These are phyloP conservation scores for Linnemannia hyalina DNA, from an alignment of 192 early-diverging fungal genomes.

Conservation along the genomic window DNA sequence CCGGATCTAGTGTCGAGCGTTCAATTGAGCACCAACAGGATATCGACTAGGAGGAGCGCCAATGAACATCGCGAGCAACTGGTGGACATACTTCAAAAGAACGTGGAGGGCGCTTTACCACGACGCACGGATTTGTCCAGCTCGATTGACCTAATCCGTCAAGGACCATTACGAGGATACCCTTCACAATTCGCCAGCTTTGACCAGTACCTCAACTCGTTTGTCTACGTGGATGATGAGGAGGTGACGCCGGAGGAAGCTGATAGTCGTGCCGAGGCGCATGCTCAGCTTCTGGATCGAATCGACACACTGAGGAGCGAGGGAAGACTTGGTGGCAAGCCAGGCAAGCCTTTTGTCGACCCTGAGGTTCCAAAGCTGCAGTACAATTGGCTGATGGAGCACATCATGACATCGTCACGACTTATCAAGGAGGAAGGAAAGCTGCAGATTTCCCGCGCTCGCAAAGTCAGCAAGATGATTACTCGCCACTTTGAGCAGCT, in stretches of 20 bases:
- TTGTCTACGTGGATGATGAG: slow-evolving; percentile 73
- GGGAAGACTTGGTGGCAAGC: slow-evolving; percentile 63
- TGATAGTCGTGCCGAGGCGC: slow-evolving; percentile 47
- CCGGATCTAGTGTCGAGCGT: slow-evolving; percentile 61
- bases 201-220: slow-evolving; percentile 64
- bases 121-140: slow-evolving; percentile 11
- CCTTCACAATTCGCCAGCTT: slow-evolving; percentile 38
- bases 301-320: slow-evolving; percentile 57
- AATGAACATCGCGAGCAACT: slow-evolving; percentile 59
- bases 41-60: slow-evolving; percentile 59
- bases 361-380: slow-evolving; percentile 54
- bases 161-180: slow-evolving; percentile 8
- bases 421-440: slow-evolving; percentile 57
- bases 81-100: slow-evolving; percentile 61
- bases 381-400: slow-evolving; percentile 62
- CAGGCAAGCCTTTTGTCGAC: slow-evolving; percentile 51
- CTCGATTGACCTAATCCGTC: slow-evolving; percentile 14
- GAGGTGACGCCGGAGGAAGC: slow-evolving; percentile 66
- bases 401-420: slow-evolving; percentile 50
- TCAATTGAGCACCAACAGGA: slow-evolving; percentile 51
- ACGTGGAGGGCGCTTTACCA: slow-evolving; percentile 47
- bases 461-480: slow-evolving; percentile 67
- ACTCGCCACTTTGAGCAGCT: slow-evolving; percentile 68
- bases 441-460: slow-evolving; percentile 57
- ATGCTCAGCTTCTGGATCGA: slow-evolving; percentile 58